Evolutionary conservation across 352 stramenopile species (phyloP), one percentile per base, ranked within the genome.

Genomic region (Phytophthora idaei): DNA sequence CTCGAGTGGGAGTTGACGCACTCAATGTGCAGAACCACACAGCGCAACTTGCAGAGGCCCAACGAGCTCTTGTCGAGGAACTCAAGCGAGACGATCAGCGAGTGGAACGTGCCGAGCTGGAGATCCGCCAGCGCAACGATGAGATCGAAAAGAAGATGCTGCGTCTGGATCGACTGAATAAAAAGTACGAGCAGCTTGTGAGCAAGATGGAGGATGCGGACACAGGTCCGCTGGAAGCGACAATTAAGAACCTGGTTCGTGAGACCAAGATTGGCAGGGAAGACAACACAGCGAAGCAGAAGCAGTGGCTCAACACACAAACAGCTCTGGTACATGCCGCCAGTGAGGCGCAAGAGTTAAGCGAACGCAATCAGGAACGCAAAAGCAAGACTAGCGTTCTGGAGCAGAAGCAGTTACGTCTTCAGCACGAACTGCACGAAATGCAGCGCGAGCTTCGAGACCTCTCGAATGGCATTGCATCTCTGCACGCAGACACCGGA

Each of bases 81-180:
- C 80, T 98, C 17, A 91, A 95, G 63, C 70, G 80, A 21, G 93
- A 97, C 46, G 93, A 98, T 62, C 74, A 90, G 29, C 71, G 88
- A 11, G 94, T 98, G 15, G 90, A 95, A 64, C 94, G 97, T 67
- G 90, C 96, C 42, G 88, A 98, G 74, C 63, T 96, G 21, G 94
- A 98, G 70, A 97, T 98, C 55, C 89, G 91, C 7, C 95, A 98
- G 74, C 83, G 91, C 12, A 97, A 98, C 60, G 93, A 98, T 73
- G 92, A 98, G 62, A 98, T 98, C 21, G 96, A 98, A 60, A 98
- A 98, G 76, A 98, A 98, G 62, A 97, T 97, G 78, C 85, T 95
- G 57, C 83, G 89, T 0, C 77, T 98, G 7, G 94, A 98, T 67
- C 80, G 90, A 3, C 78, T 98, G 7, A 98, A 98, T 78, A 90